Percentiles rank a stretch among this genome's conserved stretches.
phyloP scores from a whole-genome alignment of 2,329 filamentous ascomycete genomes.

The Arthrobotrys sinensis region DNA sequence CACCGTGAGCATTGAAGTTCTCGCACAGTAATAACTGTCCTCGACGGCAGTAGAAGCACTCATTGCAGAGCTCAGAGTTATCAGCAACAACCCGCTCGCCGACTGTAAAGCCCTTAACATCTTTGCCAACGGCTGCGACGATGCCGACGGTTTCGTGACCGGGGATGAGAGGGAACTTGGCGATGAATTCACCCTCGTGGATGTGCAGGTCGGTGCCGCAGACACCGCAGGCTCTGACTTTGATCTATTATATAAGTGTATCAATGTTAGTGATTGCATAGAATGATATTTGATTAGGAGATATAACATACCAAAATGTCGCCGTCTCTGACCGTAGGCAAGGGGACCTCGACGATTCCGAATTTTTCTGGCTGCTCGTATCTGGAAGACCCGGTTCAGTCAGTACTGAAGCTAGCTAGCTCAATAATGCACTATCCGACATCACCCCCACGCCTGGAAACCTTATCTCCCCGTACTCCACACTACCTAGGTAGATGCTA shows the following conservation, averaged over 20 bases:
- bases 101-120: constrained; percentile 75
- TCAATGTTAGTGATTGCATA: background rate
- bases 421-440: background rate
- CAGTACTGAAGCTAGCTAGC: constrained; percentile 2
- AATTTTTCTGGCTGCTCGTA: constrained; percentile 77
- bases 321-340: constrained; percentile 74
- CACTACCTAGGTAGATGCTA: background rate
- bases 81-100: constrained; percentile 77
- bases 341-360: constrained; percentile 75
- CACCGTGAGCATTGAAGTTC: constrained; percentile 77
- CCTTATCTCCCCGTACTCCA: background rate
- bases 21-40: constrained; percentile 79
- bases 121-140: constrained; percentile 74
- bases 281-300: background rate
- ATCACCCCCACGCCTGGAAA: constrained; percentile 62
- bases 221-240: constrained; percentile 78
- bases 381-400: constrained; percentile 64
- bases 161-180: constrained; percentile 68
- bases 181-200: constrained; percentile 78
- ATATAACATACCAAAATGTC: constrained; percentile 71
- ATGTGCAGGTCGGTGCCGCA: constrained; percentile 73
- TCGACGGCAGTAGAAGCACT: constrained; percentile 81
- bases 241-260: constrained; percentile 71
- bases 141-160: constrained; percentile 79
- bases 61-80: constrained; percentile 78